phyloP scores from a whole-genome alignment of 179 eudicot species.

The Beta macrorhiza region DNA sequence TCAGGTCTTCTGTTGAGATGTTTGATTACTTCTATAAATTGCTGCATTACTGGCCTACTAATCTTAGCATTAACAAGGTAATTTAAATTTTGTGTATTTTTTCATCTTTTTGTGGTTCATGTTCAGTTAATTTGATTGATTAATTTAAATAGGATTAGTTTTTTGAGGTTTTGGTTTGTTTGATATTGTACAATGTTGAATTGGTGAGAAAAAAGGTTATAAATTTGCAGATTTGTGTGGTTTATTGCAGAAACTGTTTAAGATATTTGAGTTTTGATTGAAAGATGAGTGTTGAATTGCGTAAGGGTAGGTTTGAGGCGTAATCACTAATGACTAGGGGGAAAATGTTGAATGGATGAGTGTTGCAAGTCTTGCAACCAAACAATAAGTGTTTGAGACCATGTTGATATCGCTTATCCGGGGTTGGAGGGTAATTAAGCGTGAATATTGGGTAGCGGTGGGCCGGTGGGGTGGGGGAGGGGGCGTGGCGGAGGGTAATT shows the following conservation, averaged over 20 bases:
- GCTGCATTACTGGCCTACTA: slow-evolving; percentile 62
- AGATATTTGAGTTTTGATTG: neutral
- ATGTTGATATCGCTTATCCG: too few relatives aligned
- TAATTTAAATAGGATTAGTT: too few relatives aligned
- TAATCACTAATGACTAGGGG: too few relatives aligned
- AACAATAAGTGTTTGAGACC: too few relatives aligned
- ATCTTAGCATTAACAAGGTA: slow-evolving; percentile 68
- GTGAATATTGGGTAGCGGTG: too few relatives aligned
- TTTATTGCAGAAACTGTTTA: neutral
- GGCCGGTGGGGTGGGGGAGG: too few relatives aligned
- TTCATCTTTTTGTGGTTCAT: neutral
- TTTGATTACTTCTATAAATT: slow-evolving; percentile 71
- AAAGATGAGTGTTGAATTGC: neutral
- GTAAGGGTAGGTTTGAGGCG: too few relatives aligned
- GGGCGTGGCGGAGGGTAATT: too few relatives aligned
- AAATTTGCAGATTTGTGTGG: too few relatives aligned
- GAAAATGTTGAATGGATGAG: too few relatives aligned
- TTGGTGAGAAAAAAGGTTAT: neutral
- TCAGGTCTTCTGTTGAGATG: slow-evolving; percentile 59
- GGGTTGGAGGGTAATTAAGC: too few relatives aligned
- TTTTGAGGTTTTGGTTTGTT: neutral
- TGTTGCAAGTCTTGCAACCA: too few relatives aligned
- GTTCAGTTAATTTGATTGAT: neutral
- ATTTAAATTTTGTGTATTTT: neutral
- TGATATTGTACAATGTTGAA: neutral